phyloP scores from a whole-genome alignment of 1,284 basidiomycete genomes.

The Pholiota adiposa region DNA sequence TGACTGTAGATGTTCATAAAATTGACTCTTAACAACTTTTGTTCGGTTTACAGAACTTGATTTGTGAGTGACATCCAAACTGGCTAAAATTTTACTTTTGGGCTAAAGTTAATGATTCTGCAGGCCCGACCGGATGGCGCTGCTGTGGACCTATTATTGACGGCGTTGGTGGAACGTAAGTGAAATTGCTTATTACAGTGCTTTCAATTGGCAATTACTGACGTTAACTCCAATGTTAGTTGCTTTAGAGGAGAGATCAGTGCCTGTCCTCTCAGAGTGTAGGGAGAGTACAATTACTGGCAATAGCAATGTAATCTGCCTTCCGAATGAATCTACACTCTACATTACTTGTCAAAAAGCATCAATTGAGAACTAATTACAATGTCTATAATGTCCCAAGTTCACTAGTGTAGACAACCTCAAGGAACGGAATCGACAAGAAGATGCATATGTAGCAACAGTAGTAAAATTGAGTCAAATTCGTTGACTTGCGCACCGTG shows the following conservation, averaged over 20 bases:
- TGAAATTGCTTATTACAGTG: background rate
- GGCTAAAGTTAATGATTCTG: background rate
- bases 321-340: background rate
- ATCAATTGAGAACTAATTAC: too few relatives aligned
- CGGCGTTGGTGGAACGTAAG: conserved; percentile 16
- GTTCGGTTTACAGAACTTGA: conserved; percentile 1
- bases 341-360: too few relatives aligned
- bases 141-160: conserved; percentile 20
- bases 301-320: background rate
- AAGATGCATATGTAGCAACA: background rate
- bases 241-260: conserved; percentile 18
- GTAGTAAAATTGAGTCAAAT: background rate
- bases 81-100: background rate
- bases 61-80: conserved; percentile 3
- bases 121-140: conserved; percentile 19
- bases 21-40: background rate
- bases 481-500: too few relatives aligned
- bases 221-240: background rate
- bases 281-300: background rate
- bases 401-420: too few relatives aligned
- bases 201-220: background rate
- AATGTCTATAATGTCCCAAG: too few relatives aligned
- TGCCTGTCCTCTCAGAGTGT: conserved; percentile 17
- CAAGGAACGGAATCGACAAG: background rate
- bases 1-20: background rate